Base-by-base conservation (phyloP, 192 early-diverging fungal genomes). In the Spinellus fusiger region DNA sequence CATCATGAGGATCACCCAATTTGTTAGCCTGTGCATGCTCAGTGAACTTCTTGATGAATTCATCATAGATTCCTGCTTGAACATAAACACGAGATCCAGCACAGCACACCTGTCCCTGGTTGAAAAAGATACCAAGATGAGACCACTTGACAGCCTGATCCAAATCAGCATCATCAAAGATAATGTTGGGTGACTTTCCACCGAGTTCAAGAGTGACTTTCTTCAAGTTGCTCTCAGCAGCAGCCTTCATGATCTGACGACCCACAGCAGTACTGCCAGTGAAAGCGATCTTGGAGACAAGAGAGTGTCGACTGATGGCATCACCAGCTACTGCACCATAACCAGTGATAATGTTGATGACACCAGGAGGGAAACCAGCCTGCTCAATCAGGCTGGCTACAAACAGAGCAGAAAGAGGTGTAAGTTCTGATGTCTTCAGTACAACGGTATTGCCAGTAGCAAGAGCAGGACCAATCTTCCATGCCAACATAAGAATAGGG, bases 271-370 rank as follows among this genome's bases (percentile, higher is more conserved):
- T 88, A 10, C 82, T 84, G 29, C 88, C 91, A 7, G 91, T 94
- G 65, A 94, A 92, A 3, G 90, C 87, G 47, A 91, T 66, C 61
- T 86, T 80, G 22, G 69, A 65, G 35, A 93, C 85, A 46, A 81
- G 77, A 33, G 64, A 69, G 68, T 94, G 91, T 51, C 69, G 72
- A 29, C 86, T 84, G 3, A 94, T 80, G 8, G 87, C 77, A 54
- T 75, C 77, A 62, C 66, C 91, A n/a, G 86, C 88, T 16, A 61
- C 64, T 20, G 61, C 61, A 29, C 91, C 91, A 18, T 68, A 79
- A 57, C 93, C 93, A 70, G 91, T 86, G n/a, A 93, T 73, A 71
- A 94, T 80, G 68, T 92, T 94, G 59, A 91, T 73, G 7, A 94
- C 93, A 35, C 93, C 90, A 27, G 73, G 57, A 16, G 92, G 91